Percentiles rank a stretch among this genome's conserved stretches.
phyloP scores from a whole-genome alignment of 805 yeast species.

The Ogataea nonfermentans region DNA sequence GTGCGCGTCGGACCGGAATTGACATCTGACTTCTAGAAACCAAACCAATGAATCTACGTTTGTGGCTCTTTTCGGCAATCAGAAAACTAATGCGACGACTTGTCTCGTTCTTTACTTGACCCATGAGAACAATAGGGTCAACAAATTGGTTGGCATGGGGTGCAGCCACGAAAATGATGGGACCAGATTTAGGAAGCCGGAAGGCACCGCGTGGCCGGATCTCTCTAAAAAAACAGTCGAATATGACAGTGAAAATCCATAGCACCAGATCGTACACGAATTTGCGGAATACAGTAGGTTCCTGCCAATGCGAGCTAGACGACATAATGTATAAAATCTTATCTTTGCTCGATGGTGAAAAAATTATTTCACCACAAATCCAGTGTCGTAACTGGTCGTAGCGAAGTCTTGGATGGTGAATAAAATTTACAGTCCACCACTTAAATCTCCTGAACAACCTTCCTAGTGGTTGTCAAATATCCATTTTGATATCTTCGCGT shows the following conservation, averaged over 20 bases:
- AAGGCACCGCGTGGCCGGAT: conserved; percentile 71
- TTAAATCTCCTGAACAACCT: too few species aligned
- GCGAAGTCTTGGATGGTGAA: too few species aligned
- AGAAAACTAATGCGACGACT: conserved; percentile 49
- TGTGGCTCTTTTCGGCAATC: conserved; percentile 53
- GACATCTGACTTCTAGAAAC: conserved; percentile 74
- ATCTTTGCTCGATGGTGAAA: conserved; percentile 4
- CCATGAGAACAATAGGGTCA: conserved; percentile 69
- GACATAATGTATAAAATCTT: conserved; percentile 1
- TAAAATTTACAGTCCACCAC: too few species aligned
- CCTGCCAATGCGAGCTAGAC: conserved; percentile 29
- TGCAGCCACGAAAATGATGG: conserved; percentile 76
- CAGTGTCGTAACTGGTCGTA: neutral
- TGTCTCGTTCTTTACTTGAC: conserved; percentile 60
- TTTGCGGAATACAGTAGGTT: conserved; percentile 38
- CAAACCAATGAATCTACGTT: conserved; percentile 60
- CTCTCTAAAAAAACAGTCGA: conserved; percentile 71
- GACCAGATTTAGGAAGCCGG: conserved; percentile 56
- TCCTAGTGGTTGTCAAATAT: too few species aligned
- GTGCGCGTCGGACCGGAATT: conserved; percentile 91
- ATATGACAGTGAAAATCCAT: conserved; percentile 44
- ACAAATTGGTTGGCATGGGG: conserved; percentile 91
- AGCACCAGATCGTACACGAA: conserved; percentile 50
- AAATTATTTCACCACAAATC: conserved; percentile 1
- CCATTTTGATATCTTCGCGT: too few species aligned